Base-by-base conservation (phyloP, 2,329 filamentous ascomycete species). In the Penicillium sp. region DNA sequence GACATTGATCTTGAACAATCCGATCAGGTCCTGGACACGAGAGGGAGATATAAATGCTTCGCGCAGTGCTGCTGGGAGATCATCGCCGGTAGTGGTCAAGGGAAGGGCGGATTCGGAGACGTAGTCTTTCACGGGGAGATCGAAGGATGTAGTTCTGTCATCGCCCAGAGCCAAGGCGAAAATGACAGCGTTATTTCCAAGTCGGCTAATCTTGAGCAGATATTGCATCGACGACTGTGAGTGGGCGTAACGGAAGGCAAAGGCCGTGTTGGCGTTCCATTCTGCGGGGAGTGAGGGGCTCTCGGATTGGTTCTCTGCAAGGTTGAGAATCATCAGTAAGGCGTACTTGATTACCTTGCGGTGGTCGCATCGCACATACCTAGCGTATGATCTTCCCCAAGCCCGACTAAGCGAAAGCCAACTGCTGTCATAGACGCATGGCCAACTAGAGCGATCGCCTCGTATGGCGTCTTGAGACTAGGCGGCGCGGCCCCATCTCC, bases 171-270 rank as follows among this genome's bases (percentile, higher is more conserved):
- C 88, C 35, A 95, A 75, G 3, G 84, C 90, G 60, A 88, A 82
- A 34, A 96, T 77, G 53, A 95, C 83, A n/a, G 86, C 84, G 64
- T 91, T 95, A 60, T 78, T 78, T 38, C 90, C 89, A 60, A 96
- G 78, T 46, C 88, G 81, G 66, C 85, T 88, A 54, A 95, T 72
- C 64, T 89, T 91, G 58, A 96, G 68, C 26, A 95, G 76, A 64
- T 86, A 95, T 51, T 84, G 80, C 79, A 90, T 87, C 15, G 88
- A 83, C 0, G 88, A 95, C 65, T 95, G 87, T 21, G 80, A 76
- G 68, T 96, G 90, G 3, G 82, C 81, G 72, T 97, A 97, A 55
- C 89, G 81, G 69, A 97, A 96, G 49, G 84, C 81, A 65, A 88
- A 85, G 40, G 75, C 74, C 13, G 83, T 82, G 53, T 80, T 79